Evolutionary conservation across 768 basidiomycete genomes (phyloP).

Genomic region (Kwoniella sp.): DNA sequence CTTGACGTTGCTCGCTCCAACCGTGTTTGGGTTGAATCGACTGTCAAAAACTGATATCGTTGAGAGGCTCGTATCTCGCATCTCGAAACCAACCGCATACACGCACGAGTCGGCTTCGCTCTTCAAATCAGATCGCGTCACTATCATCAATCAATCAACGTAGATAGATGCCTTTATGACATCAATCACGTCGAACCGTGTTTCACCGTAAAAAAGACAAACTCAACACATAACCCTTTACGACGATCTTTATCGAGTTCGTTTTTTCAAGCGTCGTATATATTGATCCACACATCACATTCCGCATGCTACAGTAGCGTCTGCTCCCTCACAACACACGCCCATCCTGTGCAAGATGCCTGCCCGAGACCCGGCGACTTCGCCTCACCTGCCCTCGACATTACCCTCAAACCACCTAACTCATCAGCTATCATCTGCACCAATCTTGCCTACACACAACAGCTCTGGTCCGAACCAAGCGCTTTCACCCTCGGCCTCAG

Average conservation of each 20-base stretch:
- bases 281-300: background rate
- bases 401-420: constrained; percentile 9
- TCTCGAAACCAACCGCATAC: background rate
- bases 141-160: background rate
- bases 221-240: background rate
- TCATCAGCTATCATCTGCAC: constrained; percentile 8
- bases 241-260: no score
- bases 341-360: constrained; percentile 37
- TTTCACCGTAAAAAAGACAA: constrained; percentile 9
- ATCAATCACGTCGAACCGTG: constrained; percentile 2
- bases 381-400: constrained; percentile 40
- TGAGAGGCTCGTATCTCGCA: no score
- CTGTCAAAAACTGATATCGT: no score
- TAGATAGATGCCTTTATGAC: constrained; percentile 1
- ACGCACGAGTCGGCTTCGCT: background rate
- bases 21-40: no score
- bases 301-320: no score
- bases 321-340: background rate
- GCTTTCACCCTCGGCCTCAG: constrained; percentile 27
- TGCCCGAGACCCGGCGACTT: constrained; percentile 48
- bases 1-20: no score
- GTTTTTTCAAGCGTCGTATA: background rate
- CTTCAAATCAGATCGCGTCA: background rate
- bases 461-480: background rate
- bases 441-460: constrained; percentile 22